Base-by-base conservation (phyloP, 805 yeast genomes). In the Jamesozyma jinghongensis region DNA sequence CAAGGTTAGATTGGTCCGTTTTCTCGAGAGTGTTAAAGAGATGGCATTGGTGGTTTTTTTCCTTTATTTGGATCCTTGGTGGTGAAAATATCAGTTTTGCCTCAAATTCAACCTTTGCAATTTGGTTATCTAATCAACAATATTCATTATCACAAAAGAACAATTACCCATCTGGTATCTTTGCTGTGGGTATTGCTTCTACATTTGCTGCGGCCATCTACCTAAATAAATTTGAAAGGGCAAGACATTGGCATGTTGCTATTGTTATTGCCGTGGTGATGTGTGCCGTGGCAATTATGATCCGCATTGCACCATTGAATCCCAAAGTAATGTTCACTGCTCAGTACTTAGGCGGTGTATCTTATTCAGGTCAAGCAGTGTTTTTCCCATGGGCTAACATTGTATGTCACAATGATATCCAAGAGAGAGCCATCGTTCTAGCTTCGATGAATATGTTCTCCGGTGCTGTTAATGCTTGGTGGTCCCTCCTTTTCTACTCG, bases 381-480 rank as follows among this genome's bases (percentile, higher is more conserved):
- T 73, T 74, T 54, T 73, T 78, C 38, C 74, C 81, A 0, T 77
- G 83, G 82, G 80, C 80, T 3, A 77, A 77, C 48, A 63, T 74
- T 36, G 73, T 75, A 1, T 74, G 79, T 45, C 67, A 71, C 26
- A 67, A 73, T 45, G 85, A 79, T 54, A 55, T 74, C 19, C 77
- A 79, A 61, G 81, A 75, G 50, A 66, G 84, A 51, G 81, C 84
- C 0, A 64, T 79, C 36, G 79, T 77, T 1, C 61, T 79, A 37
- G 84, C 80, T 0, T 74, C 79, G 0, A 76, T 77, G 81, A 76
- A 76, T 55, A 75, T 75, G 79, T 74, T 75, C 55, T 70, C 77
- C 22, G 71, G 74, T 49, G 77, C 79, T 2, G 75, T 76, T 7
- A 77, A 75, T 53, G 79, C 81, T 2, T 77, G 81, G 81, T 76